Conservation (phyloP, 257 asterid genomes). For the Paraleonurus japonicus region DNA sequence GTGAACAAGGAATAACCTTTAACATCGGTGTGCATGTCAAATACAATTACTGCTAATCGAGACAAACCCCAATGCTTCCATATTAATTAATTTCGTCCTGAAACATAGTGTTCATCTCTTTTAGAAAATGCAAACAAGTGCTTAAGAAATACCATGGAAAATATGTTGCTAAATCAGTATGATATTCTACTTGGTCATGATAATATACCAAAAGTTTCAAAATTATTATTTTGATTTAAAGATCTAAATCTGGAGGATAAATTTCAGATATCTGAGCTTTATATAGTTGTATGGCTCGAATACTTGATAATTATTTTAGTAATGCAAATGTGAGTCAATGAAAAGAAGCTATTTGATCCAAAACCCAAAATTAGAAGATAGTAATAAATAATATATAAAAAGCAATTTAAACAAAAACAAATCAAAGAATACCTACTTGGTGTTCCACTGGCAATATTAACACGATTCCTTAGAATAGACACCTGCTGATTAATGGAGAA, state of each 20-base stretch:
- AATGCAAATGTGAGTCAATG: slow-evolving; percentile 6
- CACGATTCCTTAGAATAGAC: slow-evolving; percentile 62
- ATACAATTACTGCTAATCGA: slow-evolving; percentile 69
- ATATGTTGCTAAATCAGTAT: neutral
- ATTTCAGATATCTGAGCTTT: neutral
- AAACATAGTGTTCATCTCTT: slow-evolving; percentile 14
- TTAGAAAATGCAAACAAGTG: neutral
- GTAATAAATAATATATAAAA: neutral
- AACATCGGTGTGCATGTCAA: slow-evolving; percentile 84
- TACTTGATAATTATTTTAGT: slow-evolving; percentile 4
- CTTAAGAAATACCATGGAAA: neutral
- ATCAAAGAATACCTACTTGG: slow-evolving; percentile 69
- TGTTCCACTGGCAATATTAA: slow-evolving; percentile 93
- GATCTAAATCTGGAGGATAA: neutral
- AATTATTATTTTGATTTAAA: slow-evolving; percentile 1
- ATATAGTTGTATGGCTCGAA: neutral
- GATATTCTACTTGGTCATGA: neutral
- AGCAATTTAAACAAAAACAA: slow-evolving; percentile 20
- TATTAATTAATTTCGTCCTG: slow-evolving; percentile 88
- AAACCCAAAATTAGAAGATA: neutral
- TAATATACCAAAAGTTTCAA: slow-evolving; percentile 4
- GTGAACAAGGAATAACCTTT: slow-evolving; percentile 92
- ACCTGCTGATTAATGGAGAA: slow-evolving; percentile 47
- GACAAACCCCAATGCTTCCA: slow-evolving; percentile 80
- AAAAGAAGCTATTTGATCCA: neutral